phyloP scores from a whole-genome alignment of 2,329 filamentous ascomycete genomes.

The Cryphonectria radicalis region DNA sequence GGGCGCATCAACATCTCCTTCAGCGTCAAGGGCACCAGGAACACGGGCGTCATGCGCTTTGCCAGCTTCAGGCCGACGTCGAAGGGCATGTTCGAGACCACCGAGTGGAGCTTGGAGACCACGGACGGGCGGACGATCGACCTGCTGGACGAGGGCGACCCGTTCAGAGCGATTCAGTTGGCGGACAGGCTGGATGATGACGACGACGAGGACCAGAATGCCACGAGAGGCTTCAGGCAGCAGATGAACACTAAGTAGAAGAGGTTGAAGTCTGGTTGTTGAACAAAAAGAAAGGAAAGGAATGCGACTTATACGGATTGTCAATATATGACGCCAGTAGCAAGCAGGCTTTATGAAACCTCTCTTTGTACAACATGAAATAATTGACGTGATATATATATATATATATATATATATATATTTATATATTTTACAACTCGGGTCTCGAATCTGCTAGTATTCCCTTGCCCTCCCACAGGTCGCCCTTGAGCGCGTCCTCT shows the following conservation, averaged over 20 bases:
- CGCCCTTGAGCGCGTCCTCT: conserved; percentile 37
- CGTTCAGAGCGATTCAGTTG: conserved; percentile 61
- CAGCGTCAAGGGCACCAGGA: conserved; percentile 78
- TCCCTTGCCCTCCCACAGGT: conserved; percentile 31
- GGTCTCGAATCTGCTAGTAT: conserved; percentile 8
- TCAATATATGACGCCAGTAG: neutral
- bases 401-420: no score
- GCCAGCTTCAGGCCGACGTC: conserved; percentile 68
- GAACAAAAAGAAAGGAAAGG: neutral
- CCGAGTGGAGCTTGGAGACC: conserved; percentile 84
- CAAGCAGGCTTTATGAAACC: neutral
- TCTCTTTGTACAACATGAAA: conserved; percentile 5
- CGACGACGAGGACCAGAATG: conserved; percentile 44
- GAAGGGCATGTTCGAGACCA: conserved; percentile 77
- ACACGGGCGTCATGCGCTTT: conserved; percentile 77
- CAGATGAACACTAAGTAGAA: conserved; percentile 41
- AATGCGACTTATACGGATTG: neutral
- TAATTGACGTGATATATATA: neutral
- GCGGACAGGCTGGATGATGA: conserved; percentile 36
- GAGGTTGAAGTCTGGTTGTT: neutral
- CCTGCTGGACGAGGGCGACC: conserved; percentile 73
- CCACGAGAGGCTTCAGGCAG: conserved; percentile 53
- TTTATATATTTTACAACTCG: neutral
- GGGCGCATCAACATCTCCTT: conserved; percentile 88
- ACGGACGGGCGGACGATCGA: conserved; percentile 66